A percentile compares a stretch with the other conserved stretches of the same genome.
Conservation (phyloP, 2,329 filamentous ascomycete species). For the Fusarium cyanostomum region DNA sequence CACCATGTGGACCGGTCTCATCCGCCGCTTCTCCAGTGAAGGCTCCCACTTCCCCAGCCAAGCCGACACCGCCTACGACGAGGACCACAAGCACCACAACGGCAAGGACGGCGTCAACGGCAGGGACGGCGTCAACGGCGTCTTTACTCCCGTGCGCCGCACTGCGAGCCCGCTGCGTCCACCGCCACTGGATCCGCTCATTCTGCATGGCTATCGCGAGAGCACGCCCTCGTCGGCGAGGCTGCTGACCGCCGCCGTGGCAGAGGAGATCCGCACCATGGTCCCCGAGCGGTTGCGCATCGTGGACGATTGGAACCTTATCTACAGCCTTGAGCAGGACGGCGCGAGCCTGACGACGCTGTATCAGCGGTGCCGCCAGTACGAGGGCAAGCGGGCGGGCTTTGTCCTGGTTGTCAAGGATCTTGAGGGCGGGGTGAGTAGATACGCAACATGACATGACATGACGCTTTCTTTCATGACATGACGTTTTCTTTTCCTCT, state of each 20-base stretch:
- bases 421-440: constrained; percentile 74
- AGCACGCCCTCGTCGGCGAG: constrained; percentile 68
- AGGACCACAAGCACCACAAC: constrained; percentile 22
- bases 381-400: constrained; percentile 76
- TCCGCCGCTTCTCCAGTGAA: constrained; percentile 72
- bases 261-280: constrained; percentile 92
- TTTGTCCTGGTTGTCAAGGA: constrained; percentile 92
- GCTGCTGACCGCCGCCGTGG: constrained; percentile 76
- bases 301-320: constrained; percentile 83
- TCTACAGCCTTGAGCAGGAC: constrained; percentile 92
- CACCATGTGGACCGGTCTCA: constrained; percentile 67
- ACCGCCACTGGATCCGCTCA: constrained; percentile 85
- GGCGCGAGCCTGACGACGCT: constrained; percentile 87
- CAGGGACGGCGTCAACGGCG: constrained; percentile 63
- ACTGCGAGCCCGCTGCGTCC: constrained; percentile 83
- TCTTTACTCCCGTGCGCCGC: constrained; percentile 63
- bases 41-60: constrained; percentile 46
- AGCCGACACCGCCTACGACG: constrained; percentile 38
- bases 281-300: constrained; percentile 88
- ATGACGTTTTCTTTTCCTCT: constrained; percentile 9
- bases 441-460: constrained; percentile 10
- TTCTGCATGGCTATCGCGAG: constrained; percentile 71
- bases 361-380: constrained; percentile 79
- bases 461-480: constrained; percentile 16
- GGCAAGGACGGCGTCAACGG: constrained; percentile 59